Percentiles rank a stretch among this genome's conserved stretches.
Evolutionary conservation across 106 monocot species (phyloP).

Genomic region (Dioscorea zingiberensis): DNA sequence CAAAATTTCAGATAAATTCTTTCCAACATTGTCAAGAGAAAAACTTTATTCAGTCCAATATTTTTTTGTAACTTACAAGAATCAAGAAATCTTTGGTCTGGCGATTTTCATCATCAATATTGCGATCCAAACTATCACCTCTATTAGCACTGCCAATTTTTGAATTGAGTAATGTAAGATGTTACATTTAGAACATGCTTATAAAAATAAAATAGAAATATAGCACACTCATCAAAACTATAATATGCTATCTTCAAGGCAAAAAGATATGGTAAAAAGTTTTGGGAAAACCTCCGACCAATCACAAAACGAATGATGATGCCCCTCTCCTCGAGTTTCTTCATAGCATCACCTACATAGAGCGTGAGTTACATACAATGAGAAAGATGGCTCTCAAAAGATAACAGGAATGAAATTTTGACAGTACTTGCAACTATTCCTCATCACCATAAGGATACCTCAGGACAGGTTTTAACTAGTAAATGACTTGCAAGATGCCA

Average conservation of each 20-base stretch:
- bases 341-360: slow-evolving; percentile 70
- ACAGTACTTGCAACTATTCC: too few species aligned
- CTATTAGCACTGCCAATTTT: slow-evolving; percentile 73
- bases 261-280: slow-evolving; percentile 6
- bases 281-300: slow-evolving; percentile 81
- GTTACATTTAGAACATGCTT: background rate
- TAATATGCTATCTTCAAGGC: too few species aligned
- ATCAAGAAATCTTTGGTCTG: slow-evolving; percentile 85
- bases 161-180: slow-evolving; percentile 3
- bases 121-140: slow-evolving; percentile 95
- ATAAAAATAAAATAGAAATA: too few species aligned
- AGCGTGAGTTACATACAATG: background rate
- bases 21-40: too few species aligned
- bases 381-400: background rate
- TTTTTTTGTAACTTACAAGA: slow-evolving; percentile 60
- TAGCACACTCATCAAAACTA: background rate
- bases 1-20: too few species aligned
- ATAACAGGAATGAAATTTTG: too few species aligned
- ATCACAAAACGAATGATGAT: slow-evolving; percentile 94
- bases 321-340: slow-evolving; percentile 82
- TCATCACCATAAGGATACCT: too few species aligned
- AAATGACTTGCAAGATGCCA: too few species aligned
- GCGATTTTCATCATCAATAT: slow-evolving; percentile 85
- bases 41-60: too few species aligned
- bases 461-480: too few species aligned